Conservation (phyloP, 2,329 filamentous ascomycete species). For the Arthroderma sp. region DNA sequence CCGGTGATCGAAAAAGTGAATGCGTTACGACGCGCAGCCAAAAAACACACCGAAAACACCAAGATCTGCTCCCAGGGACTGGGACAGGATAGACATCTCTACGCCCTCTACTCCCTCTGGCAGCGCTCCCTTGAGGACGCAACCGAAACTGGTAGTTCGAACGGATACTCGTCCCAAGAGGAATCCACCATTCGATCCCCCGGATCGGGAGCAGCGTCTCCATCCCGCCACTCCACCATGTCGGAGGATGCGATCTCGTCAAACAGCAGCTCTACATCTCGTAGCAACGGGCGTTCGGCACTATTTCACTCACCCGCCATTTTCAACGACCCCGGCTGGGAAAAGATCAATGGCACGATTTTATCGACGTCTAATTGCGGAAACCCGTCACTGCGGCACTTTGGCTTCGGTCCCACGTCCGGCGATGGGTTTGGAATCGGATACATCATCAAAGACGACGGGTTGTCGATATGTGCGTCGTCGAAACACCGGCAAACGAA, state of each 20-base stretch:
- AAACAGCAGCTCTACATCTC: slow-evolving; percentile 31
- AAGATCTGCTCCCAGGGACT: slow-evolving; percentile 78
- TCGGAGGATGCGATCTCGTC: slow-evolving; percentile 32
- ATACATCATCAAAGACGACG: slow-evolving; percentile 95
- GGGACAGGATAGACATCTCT: slow-evolving; percentile 84
- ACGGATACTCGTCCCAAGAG: slow-evolving; percentile 51
- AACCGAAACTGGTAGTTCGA: slow-evolving; percentile 39
- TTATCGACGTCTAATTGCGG: slow-evolving; percentile 97
- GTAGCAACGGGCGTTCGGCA: slow-evolving; percentile 31
- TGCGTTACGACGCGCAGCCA: slow-evolving; percentile 67
- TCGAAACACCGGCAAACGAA: slow-evolving; percentile 90
- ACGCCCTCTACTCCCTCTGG: slow-evolving; percentile 90
- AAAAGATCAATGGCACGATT: slow-evolving; percentile 87
- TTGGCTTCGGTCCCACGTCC: slow-evolving; percentile 89
- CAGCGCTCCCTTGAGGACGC: slow-evolving; percentile 70
- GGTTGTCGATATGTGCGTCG: slow-evolving; percentile 78
- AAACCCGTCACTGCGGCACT: slow-evolving; percentile 86
- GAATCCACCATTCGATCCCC: slow-evolving; percentile 21
- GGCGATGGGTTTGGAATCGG: slow-evolving; percentile 94
- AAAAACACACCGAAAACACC: slow-evolving; percentile 68
- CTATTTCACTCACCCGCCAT: slow-evolving; percentile 52
- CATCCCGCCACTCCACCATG: slow-evolving; percentile 24
- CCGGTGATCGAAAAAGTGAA: slow-evolving; percentile 73
- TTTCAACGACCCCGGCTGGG: slow-evolving; percentile 83
- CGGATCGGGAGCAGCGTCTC: neutral